A percentile compares a stretch with the other conserved stretches of the same genome.
Evolutionary conservation across 2,329 filamentous ascomycete species (phyloP).

Genomic region (Aspergillus flavus): DNA sequence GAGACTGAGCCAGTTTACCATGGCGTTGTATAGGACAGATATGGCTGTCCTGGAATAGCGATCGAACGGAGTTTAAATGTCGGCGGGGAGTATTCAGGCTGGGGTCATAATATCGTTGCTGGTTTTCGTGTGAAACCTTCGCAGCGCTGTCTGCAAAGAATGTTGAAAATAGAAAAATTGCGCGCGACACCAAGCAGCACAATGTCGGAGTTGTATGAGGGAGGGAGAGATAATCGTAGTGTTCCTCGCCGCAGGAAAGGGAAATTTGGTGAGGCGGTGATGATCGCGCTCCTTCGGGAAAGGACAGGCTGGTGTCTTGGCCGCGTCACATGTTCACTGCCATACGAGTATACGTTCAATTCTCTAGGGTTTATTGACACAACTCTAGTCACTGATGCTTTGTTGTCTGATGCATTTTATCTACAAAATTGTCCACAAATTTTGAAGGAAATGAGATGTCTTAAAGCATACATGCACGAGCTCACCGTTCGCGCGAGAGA

Average conservation of each 20-base stretch:
- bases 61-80: background rate
- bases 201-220: background rate
- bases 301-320: slow-evolving; percentile 35
- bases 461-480: background rate
- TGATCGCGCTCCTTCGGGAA: slow-evolving; percentile 16
- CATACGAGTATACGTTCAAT: background rate
- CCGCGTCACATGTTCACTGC: slow-evolving; percentile 24
- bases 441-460: background rate
- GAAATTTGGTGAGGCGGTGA: background rate
- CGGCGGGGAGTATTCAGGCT: background rate
- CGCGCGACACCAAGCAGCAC: background rate
- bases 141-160: background rate
- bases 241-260: background rate
- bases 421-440: background rate
- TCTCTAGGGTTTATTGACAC: background rate
- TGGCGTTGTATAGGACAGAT: slow-evolving; percentile 32
- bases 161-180: background rate
- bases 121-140: background rate
- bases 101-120: background rate
- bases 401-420: background rate
- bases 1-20: slow-evolving; percentile 80
- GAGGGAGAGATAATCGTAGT: background rate
- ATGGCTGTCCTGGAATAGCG: slow-evolving; percentile 1
- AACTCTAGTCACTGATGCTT: background rate
- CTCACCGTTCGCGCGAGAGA: background rate